Evolutionary conservation across 805 yeast species (phyloP).

Genomic region (Debaryomyces maramus): DNA sequence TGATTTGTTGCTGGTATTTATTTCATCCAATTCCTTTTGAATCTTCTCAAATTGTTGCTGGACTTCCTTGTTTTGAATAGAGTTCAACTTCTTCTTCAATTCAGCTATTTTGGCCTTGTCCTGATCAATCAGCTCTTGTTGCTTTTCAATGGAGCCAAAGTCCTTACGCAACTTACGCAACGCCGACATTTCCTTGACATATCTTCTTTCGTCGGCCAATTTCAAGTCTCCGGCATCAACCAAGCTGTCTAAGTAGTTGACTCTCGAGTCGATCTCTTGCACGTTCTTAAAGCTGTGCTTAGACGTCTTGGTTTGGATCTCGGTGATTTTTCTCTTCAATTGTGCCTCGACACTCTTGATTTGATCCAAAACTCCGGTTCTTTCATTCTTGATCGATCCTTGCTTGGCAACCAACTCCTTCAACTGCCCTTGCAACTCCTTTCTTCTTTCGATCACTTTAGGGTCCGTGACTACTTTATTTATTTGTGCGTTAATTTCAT

Average conservation of each 20-base stretch:
- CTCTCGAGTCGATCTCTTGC: slow-evolving; percentile 68
- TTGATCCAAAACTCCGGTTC: slow-evolving; percentile 61
- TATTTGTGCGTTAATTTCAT: slow-evolving; percentile 54
- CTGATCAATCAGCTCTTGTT: slow-evolving; percentile 75
- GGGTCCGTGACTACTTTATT: slow-evolving; percentile 40
- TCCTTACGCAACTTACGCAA: slow-evolving; percentile 81
- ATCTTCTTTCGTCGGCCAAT: slow-evolving; percentile 86
- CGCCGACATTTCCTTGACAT: slow-evolving; percentile 79
- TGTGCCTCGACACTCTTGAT: slow-evolving; percentile 67
- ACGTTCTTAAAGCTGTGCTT: slow-evolving; percentile 67
- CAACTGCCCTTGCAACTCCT: slow-evolving; percentile 34
- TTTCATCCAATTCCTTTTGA: slow-evolving; percentile 67
- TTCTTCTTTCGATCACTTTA: slow-evolving; percentile 29
- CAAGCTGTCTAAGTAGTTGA: slow-evolving; percentile 63
- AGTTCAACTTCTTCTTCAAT: slow-evolving; percentile 64
- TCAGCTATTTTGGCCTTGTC: slow-evolving; percentile 76
- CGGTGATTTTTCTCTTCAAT: slow-evolving; percentile 72
- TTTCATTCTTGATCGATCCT: slow-evolving; percentile 47
- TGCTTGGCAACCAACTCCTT: slow-evolving; percentile 47
- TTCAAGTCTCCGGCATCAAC: slow-evolving; percentile 78
- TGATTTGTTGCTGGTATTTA: slow-evolving; percentile 59
- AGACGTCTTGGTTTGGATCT: slow-evolving; percentile 69
- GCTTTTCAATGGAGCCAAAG: slow-evolving; percentile 68
- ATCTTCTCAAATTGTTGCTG: slow-evolving; percentile 67
- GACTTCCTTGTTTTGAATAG: slow-evolving; percentile 61